Percentiles rank a stretch among this genome's conserved stretches.
Evolutionary conservation across 345 rosid genomes (phyloP).

Genomic region (Populus pruinosa): DNA sequence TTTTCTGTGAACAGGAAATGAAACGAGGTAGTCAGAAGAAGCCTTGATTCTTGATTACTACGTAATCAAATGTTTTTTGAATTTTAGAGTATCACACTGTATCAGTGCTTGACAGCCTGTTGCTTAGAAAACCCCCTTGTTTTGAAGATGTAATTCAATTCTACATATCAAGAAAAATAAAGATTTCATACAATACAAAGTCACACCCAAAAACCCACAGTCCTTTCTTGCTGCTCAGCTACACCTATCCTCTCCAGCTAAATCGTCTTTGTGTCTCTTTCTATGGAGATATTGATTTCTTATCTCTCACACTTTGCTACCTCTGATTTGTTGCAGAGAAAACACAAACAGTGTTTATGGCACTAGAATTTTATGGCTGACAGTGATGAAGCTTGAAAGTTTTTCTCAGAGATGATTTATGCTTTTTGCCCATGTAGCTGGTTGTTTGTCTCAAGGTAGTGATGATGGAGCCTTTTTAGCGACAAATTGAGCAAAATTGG

Average conservation of each 20-base stretch:
- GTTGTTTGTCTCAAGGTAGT: not conserved
- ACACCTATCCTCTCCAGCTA: not conserved
- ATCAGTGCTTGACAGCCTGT: not conserved
- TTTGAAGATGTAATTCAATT: not conserved
- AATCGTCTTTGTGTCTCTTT: not conserved
- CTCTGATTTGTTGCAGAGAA: not conserved
- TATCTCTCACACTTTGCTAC: too few species aligned
- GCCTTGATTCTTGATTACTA: not conserved
- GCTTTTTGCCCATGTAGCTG: not conserved
- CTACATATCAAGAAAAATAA: too few species aligned
- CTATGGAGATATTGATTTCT: too few species aligned
- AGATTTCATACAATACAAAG: not conserved
- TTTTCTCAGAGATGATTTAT: too few species aligned
- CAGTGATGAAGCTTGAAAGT: not conserved
- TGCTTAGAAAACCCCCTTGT: not conserved
- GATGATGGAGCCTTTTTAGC: not conserved
- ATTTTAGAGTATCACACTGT: not conserved
- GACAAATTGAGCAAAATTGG: too few species aligned
- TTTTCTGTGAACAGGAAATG: conserved; percentile 57
- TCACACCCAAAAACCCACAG: not conserved
- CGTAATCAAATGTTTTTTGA: not conserved
- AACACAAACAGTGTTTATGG: not conserved
- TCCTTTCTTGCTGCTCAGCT: too few species aligned
- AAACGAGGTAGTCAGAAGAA: conserved; percentile 13
- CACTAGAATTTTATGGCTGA: not conserved